Conservation (phyloP, 495 filamentous ascomycete species). For the Neurospora tetraspora region DNA sequence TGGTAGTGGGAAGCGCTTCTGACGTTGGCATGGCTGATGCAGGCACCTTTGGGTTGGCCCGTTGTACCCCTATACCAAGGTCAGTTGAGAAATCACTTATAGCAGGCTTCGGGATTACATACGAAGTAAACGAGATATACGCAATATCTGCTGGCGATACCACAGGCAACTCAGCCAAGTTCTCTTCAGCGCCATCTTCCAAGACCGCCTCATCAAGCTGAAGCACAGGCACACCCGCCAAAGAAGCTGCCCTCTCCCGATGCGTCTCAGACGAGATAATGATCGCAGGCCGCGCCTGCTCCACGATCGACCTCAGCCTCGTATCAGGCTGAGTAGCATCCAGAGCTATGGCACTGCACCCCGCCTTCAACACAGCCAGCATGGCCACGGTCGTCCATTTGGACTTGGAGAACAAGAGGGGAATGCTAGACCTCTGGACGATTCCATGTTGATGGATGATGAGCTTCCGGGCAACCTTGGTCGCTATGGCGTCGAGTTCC, state of each 20-base stretch:
- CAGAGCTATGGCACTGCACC: constrained; percentile 46
- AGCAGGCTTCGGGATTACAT: neutral
- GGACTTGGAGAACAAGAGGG: constrained; percentile 49
- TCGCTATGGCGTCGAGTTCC: constrained; percentile 37
- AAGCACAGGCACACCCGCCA: neutral
- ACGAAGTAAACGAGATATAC: neutral
- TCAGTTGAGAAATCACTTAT: neutral
- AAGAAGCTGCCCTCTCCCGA: neutral
- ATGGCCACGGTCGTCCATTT: constrained; percentile 44
- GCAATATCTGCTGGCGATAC: neutral
- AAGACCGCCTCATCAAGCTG: neutral
- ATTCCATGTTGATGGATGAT: constrained; percentile 30
- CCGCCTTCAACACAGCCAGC: constrained; percentile 47
- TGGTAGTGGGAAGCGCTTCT: neutral
- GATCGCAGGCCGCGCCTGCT: neutral
- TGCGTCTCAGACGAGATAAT: neutral
- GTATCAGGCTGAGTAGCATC: constrained; percentile 45
- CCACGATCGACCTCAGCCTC: constrained; percentile 25
- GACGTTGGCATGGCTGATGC: neutral
- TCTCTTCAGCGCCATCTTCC: neutral
- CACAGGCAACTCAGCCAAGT: neutral
- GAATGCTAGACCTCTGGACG: constrained; percentile 41
- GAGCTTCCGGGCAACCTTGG: constrained; percentile 33
- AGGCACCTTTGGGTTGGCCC: neutral
- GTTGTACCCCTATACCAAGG: neutral